Evolutionary conservation across 2,329 filamentous ascomycete species (phyloP).

Genomic region (Canariomyces notabilis): DNA sequence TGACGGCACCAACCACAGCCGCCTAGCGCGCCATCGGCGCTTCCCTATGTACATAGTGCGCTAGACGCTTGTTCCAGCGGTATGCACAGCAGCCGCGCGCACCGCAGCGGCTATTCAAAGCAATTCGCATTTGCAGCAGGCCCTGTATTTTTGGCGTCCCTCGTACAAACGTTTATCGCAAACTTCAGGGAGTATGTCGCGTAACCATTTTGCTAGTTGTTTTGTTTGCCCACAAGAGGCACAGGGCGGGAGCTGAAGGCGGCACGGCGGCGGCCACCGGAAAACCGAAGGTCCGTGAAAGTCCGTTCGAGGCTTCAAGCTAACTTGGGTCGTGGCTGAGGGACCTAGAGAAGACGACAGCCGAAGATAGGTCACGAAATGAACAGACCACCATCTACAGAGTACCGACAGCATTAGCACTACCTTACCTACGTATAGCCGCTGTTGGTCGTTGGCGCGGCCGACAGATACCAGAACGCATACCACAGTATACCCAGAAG

Average conservation of each 20-base stretch:
- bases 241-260: constrained; percentile 16
- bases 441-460: too few species aligned
- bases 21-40: too few species aligned
- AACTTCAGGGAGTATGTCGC: neutral
- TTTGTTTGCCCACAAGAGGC: constrained; percentile 7
- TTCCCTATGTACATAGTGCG: neutral
- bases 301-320: too few species aligned
- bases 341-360: neutral
- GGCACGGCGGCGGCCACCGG: constrained; percentile 14
- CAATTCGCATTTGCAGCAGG: neutral
- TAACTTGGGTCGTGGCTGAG: too few species aligned
- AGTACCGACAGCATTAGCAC: constrained; percentile 10
- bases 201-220: neutral
- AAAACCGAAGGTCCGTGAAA: constrained; percentile 3
- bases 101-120: neutral
- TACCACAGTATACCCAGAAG: too few species aligned
- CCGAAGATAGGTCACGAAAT: constrained; percentile 3
- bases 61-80: neutral
- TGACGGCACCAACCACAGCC: too few species aligned
- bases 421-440: too few species aligned
- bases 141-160: constrained; percentile 7
- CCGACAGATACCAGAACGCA: too few species aligned
- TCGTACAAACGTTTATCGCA: neutral
- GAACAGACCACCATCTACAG: neutral
- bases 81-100: neutral